Percentiles rank a stretch among this genome's conserved stretches.
Evolutionary conservation across 2,329 filamentous ascomycete genomes (phyloP).

Genomic region (Cladosporium velox): DNA sequence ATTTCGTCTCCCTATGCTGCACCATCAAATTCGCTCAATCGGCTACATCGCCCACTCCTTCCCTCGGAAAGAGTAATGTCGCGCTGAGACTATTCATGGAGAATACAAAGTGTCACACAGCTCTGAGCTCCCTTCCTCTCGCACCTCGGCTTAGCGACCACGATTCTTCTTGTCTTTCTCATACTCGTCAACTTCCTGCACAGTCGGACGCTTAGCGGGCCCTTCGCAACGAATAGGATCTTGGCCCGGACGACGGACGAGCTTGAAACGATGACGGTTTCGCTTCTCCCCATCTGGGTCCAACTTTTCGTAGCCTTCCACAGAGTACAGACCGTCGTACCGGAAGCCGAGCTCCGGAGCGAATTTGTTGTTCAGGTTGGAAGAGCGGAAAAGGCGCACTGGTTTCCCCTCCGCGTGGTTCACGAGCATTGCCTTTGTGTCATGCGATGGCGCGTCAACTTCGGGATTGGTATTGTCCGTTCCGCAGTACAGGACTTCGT

Average conservation of each 20-base stretch:
- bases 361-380: constrained; percentile 45
- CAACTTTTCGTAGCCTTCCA: constrained; percentile 43
- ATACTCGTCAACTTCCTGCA: constrained; percentile 38
- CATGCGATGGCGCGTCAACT: constrained; percentile 32
- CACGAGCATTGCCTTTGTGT: constrained; percentile 49
- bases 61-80: background rate
- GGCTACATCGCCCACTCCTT: background rate
- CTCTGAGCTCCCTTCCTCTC: background rate
- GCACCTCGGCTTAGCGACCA: constrained; percentile 2
- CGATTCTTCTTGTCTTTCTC: constrained; percentile 27
- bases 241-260: constrained; percentile 49
- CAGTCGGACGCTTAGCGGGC: constrained; percentile 47
- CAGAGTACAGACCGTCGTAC: constrained; percentile 60
- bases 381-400: constrained; percentile 55
- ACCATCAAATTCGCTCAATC: background rate
- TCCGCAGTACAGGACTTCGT: constrained; percentile 55
- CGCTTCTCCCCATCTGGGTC: constrained; percentile 43
- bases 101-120: background rate
- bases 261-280: constrained; percentile 51
- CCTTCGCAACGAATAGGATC: constrained; percentile 50
- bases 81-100: background rate
- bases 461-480: constrained; percentile 42
- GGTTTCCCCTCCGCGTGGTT: constrained; percentile 41
- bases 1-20: background rate
- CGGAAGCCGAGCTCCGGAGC: constrained; percentile 53